A percentile compares a stretch with the other conserved stretches of the same genome.
These are phyloP conservation scores for Paraurostyla sp. DNA, from an alignment of 73 alveolate species.

Conservation along the genomic window DNA sequence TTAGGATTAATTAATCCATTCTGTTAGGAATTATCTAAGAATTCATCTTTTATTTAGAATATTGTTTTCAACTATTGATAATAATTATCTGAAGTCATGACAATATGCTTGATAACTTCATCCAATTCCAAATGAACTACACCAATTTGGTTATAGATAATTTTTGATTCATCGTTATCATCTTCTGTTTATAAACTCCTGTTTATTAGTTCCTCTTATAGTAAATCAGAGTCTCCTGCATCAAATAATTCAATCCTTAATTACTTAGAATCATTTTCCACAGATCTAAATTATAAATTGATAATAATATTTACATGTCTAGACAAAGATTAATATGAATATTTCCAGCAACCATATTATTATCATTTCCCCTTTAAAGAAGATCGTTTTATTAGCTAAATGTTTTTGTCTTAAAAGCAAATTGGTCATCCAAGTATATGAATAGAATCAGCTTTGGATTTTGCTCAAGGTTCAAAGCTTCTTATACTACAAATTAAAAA, in stretches of 20 bases:
- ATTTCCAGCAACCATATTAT: neutral
- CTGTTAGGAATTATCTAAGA: no score
- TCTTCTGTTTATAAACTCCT: neutral
- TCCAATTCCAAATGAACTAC: neutral
- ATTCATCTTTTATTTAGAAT: neutral
- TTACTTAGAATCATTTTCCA: neutral
- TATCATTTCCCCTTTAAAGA: neutral
- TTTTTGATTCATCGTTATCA: constrained; percentile 9
- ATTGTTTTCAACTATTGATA: neutral
- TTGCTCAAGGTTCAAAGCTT: neutral
- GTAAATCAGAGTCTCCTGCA: neutral
- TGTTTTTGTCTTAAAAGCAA: neutral
- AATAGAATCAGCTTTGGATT: neutral
- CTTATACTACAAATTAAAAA: neutral
- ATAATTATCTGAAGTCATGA: neutral
- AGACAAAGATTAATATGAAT: no score
- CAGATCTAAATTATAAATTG: neutral
- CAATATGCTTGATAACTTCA: neutral
- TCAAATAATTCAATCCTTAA: neutral
- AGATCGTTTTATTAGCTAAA: neutral
- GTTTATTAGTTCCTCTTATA: neutral
- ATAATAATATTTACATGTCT: neutral
- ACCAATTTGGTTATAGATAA: neutral
- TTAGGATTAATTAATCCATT: neutral
- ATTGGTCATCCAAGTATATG: constrained; percentile 4